A percentile compares a stretch with the other conserved stretches of the same genome.
phyloP scores from a whole-genome alignment of 2,329 filamentous ascomycete species.

The Cercospora berteroae region DNA sequence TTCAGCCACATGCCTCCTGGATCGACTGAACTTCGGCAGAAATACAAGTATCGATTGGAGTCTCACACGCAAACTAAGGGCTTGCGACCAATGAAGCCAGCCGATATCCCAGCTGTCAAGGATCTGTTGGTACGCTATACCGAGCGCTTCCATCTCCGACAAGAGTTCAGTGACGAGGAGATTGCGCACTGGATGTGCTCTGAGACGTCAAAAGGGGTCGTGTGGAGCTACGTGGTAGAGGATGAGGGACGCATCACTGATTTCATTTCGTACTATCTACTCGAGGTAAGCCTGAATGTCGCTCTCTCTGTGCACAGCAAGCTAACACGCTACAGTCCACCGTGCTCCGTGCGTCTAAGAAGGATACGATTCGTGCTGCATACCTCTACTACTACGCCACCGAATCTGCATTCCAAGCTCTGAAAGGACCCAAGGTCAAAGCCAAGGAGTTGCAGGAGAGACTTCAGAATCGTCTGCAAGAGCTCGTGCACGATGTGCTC shows the following conservation, averaged over 20 bases:
- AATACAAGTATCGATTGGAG: slow-evolving; percentile 81
- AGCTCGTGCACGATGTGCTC: slow-evolving; percentile 77
- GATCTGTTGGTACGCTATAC: slow-evolving; percentile 75
- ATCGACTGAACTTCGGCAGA: slow-evolving; percentile 81
- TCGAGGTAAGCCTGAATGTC: slow-evolving; percentile 54
- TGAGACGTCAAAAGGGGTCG: slow-evolving; percentile 72
- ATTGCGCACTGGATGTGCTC: slow-evolving; percentile 84
- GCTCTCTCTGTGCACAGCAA: neutral
- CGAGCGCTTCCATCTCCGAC: slow-evolving; percentile 76
- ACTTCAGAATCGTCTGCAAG: slow-evolving; percentile 76
- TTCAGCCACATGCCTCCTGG: slow-evolving; percentile 84
- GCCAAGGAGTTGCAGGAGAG: slow-evolving; percentile 55
- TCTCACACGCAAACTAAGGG: slow-evolving; percentile 66
- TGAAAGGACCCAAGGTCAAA: slow-evolving; percentile 36
- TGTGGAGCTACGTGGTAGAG: slow-evolving; percentile 90
- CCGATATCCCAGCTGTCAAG: slow-evolving; percentile 74
- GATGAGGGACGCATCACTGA: slow-evolving; percentile 80
- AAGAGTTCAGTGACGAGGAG: slow-evolving; percentile 76
- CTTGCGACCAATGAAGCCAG: slow-evolving; percentile 73
- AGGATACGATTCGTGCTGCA: slow-evolving; percentile 78
- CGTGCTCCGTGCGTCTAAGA: slow-evolving; percentile 74
- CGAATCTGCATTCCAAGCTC: slow-evolving; percentile 65
- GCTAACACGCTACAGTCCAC: slow-evolving; percentile 56
- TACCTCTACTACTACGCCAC: slow-evolving; percentile 98
- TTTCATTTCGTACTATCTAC: slow-evolving; percentile 94